A percentile compares a stretch with the other conserved stretches of the same genome.
Conservation (phyloP, 495 filamentous ascomycete genomes). For the Cryomyces minteri region DNA sequence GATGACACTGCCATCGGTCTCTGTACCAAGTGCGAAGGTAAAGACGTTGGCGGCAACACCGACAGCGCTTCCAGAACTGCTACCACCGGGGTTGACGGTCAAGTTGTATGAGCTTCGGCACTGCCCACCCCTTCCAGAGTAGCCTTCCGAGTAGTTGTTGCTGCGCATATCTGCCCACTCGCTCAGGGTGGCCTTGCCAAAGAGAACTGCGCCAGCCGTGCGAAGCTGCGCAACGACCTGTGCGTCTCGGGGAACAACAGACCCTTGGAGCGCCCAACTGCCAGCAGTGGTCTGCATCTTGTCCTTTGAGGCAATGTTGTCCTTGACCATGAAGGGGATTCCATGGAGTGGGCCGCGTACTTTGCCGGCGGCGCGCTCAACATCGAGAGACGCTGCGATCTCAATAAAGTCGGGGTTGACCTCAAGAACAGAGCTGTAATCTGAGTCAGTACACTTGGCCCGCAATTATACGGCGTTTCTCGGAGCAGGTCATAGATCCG, state of each 20-base stretch:
- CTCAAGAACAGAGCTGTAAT: constrained; percentile 33
- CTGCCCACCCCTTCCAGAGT: constrained; percentile 47
- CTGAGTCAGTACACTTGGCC: neutral
- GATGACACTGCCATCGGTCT: constrained; percentile 58
- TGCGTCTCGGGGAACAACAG: constrained; percentile 46
- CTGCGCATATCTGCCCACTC: constrained; percentile 65
- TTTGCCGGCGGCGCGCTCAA: constrained; percentile 33
- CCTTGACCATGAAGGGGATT: constrained; percentile 57
- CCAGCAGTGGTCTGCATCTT: constrained; percentile 23
- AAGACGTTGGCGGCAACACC: constrained; percentile 43
- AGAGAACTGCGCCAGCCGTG: constrained; percentile 43
- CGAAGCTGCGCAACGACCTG: constrained; percentile 40
- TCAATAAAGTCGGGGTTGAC: constrained; percentile 40
- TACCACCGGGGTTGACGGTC: constrained; percentile 47
- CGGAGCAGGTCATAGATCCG: too few relatives aligned
- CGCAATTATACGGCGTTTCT: too few relatives aligned
- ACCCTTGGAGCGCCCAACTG: constrained; percentile 41
- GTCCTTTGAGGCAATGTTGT: constrained; percentile 27
- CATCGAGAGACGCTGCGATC: constrained; percentile 39
- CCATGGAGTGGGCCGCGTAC: constrained; percentile 47
- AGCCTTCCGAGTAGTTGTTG: constrained; percentile 52
- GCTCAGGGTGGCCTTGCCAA: constrained; percentile 50
- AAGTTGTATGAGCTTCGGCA: constrained; percentile 48
- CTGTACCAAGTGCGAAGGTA: constrained; percentile 48
- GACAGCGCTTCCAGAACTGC: constrained; percentile 41